Evolutionary conservation across 192 early-diverging fungal species (phyloP).

Genomic region (Backusella psychrophila): DNA sequence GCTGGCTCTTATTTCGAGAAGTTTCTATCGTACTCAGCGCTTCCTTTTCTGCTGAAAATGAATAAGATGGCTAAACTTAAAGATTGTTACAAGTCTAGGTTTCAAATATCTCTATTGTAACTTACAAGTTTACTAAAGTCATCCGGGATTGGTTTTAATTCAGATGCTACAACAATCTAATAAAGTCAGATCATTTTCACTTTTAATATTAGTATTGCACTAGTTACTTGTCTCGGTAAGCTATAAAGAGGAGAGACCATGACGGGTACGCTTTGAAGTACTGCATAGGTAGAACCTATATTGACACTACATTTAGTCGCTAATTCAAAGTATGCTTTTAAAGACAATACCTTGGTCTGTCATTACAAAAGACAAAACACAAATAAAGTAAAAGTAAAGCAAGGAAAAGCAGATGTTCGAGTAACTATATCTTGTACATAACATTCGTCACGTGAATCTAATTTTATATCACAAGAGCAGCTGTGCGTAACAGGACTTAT

Average conservation of each 20-base stretch:
- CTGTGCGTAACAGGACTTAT: too few species aligned
- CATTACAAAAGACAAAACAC: not conserved
- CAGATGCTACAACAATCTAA: constrained; percentile 21
- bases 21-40: constrained; percentile 42
- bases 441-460: not conserved
- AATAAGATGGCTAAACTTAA: constrained; percentile 31
- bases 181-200: not conserved
- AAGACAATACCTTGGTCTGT: not conserved
- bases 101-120: not conserved
- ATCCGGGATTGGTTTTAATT: constrained; percentile 31
- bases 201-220: not conserved
- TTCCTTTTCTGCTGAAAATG: constrained; percentile 53
- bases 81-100: not conserved
- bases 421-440: not conserved
- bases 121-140: constrained; percentile 32
- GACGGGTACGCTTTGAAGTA: constrained; percentile 33
- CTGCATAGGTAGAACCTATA: constrained; percentile 23
- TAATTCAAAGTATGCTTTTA: not conserved
- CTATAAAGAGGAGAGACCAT: constrained; percentile 38
- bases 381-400: not conserved
- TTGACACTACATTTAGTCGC: not conserved
- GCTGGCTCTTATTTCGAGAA: constrained; percentile 31
- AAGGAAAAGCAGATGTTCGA: not conserved
- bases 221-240: constrained; percentile 34
- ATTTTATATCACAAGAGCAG: not conserved